These are phyloP conservation scores for Ocimum tenuiflorum DNA, from an alignment of 257 asterid species.

Conservation along the genomic window DNA sequence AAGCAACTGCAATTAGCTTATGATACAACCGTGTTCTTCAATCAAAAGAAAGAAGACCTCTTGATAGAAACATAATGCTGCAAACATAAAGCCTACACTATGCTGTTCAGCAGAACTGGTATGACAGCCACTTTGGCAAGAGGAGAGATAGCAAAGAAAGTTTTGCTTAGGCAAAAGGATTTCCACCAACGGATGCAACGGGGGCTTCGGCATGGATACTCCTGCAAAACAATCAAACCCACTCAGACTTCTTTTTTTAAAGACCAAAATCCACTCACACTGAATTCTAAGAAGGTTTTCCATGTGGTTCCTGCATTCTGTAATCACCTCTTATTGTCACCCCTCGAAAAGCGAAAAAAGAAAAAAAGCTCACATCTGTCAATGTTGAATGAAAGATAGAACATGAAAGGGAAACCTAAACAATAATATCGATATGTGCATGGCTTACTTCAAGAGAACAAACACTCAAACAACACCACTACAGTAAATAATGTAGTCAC, in stretches of 20 bases:
- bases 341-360: neutral
- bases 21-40: no score
- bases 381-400: neutral
- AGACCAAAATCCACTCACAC: neutral
- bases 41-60: no score
- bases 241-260: neutral
- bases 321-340: neutral
- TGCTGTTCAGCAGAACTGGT: no score
- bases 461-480: no score
- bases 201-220: constrained; percentile 51
- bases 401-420: neutral
- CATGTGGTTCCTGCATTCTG: neutral
- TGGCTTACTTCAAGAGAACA: no score
- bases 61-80: no score
- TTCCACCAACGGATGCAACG: constrained; percentile 61
- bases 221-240: constrained; percentile 45
- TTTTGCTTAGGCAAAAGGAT: constrained; percentile 56
- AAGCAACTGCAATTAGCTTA: no score
- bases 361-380: neutral
- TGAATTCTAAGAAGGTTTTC: neutral
- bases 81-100: no score
- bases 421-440: no score
- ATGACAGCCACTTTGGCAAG: no score
- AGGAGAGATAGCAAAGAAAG: neutral
- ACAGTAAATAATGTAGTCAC: no score